Evolutionary conservation across 768 basidiomycete species (phyloP).

Genomic region (Boletellus emodensis): DNA sequence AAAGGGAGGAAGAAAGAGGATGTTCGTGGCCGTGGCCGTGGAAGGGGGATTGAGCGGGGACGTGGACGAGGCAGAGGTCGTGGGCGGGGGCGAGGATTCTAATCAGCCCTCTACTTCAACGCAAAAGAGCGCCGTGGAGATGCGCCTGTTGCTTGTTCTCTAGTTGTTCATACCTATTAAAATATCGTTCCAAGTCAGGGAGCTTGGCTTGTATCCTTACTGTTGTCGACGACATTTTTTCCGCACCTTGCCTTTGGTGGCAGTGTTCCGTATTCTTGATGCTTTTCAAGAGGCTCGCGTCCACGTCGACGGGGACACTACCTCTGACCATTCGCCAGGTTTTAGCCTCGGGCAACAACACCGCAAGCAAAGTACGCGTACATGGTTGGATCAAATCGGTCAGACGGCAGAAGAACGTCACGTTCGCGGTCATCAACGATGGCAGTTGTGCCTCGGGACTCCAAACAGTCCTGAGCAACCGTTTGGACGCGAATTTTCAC

Average conservation of each 20-base stretch:
- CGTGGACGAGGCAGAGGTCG: slow-evolving; percentile 56
- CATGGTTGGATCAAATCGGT: slow-evolving; percentile 87
- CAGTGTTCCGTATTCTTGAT: slow-evolving; percentile 23
- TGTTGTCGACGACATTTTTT: slow-evolving; percentile 8
- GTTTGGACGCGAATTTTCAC: slow-evolving; percentile 13
- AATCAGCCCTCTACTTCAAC: background rate
- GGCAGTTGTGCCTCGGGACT: slow-evolving; percentile 68
- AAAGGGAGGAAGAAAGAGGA: slow-evolving; percentile 91
- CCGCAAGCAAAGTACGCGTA: slow-evolving; percentile 36
- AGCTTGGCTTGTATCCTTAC: slow-evolving; percentile 21
- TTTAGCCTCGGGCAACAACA: slow-evolving; percentile 20
- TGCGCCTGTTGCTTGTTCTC: background rate
- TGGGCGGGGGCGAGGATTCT: slow-evolving; percentile 45
- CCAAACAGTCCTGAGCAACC: slow-evolving; percentile 67
- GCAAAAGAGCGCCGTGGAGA: slow-evolving; percentile 6
- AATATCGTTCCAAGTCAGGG: slow-evolving; percentile 18
- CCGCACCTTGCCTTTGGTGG: slow-evolving; percentile 13
- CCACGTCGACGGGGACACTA: slow-evolving; percentile 25
- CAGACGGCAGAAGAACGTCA: slow-evolving; percentile 81
- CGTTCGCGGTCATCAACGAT: slow-evolving; percentile 80
- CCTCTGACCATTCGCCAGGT: slow-evolving; percentile 37
- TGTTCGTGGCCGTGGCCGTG: slow-evolving; percentile 59
- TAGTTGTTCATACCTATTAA: slow-evolving; percentile 21
- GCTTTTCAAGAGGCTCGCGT: slow-evolving; percentile 28
- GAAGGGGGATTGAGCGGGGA: slow-evolving; percentile 45